Evolutionary conservation across 306 rosid genomes (phyloP).

Genomic region (Astragalus membranaceus): DNA sequence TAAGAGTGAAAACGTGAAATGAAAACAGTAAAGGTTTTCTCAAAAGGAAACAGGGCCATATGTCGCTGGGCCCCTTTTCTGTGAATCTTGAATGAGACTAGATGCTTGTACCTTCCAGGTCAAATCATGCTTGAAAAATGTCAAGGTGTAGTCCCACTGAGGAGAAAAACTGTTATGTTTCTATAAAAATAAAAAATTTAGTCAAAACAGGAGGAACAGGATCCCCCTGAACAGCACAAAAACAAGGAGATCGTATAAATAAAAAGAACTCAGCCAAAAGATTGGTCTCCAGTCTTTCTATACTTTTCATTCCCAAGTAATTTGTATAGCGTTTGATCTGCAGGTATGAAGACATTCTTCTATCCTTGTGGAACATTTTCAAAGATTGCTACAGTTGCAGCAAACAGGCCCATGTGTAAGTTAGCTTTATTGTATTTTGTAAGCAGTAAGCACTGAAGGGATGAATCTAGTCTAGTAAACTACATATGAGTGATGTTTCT

Average conservation of each 20-base stretch:
- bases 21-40: no score
- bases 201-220: background rate
- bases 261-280: background rate
- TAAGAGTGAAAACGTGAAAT: no score
- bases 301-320: slow-evolving; percentile 6
- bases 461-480: background rate
- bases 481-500: slow-evolving; percentile 5
- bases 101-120: slow-evolving; percentile 4
- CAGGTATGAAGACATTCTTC: slow-evolving; percentile 89
- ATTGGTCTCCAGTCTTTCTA: background rate
- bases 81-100: slow-evolving; percentile 6
- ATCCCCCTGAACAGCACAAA: background rate
- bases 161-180: background rate
- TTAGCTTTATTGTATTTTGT: slow-evolving; percentile 13
- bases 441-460: background rate
- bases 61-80: background rate
- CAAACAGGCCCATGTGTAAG: slow-evolving; percentile 83
- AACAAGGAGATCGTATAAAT: background rate
- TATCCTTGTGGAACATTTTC: slow-evolving; percentile 95
- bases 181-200: background rate
- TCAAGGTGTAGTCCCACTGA: slow-evolving; percentile 12
- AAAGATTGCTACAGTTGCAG: slow-evolving; percentile 82
- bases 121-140: slow-evolving; percentile 11
- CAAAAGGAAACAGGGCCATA: no score
- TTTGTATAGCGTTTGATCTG: slow-evolving; percentile 5